Conservation (phyloP, 352 stramenopile species). For the Globisporangium cederbergense region DNA sequence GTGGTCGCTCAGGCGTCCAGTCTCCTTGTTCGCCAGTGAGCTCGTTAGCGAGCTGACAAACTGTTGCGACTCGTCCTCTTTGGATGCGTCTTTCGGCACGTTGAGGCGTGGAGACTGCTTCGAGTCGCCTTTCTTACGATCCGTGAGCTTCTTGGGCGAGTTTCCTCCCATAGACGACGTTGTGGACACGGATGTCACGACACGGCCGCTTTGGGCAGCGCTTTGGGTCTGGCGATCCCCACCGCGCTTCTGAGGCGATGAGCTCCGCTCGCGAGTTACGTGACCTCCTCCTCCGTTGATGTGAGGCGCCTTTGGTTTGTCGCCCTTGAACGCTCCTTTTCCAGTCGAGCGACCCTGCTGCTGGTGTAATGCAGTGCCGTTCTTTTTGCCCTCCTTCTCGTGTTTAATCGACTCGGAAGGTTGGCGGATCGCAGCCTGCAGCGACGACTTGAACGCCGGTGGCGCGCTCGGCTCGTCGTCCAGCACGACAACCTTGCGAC, state of each 20-base stretch:
- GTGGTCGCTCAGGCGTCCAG: slow-evolving; percentile 10
- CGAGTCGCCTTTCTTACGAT: slow-evolving; percentile 14
- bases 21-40: slow-evolving; percentile 22
- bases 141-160: slow-evolving; percentile 11
- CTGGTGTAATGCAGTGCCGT: slow-evolving; percentile 10
- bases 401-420: slow-evolving; percentile 7
- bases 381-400: slow-evolving; percentile 6
- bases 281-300: background rate
- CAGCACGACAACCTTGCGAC: slow-evolving; percentile 15
- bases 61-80: background rate
- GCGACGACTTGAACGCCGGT: slow-evolving; percentile 53
- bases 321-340: background rate
- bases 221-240: slow-evolving; percentile 13
- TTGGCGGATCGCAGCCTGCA: slow-evolving; percentile 31
- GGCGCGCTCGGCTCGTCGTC: slow-evolving; percentile 8
- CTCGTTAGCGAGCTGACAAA: slow-evolving; percentile 40
- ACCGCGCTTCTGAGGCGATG: slow-evolving; percentile 20
- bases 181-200: slow-evolving; percentile 22
- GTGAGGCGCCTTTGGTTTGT: slow-evolving; percentile 9
- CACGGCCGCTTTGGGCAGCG: slow-evolving; percentile 14
- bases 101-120: slow-evolving; percentile 1
- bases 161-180: background rate
- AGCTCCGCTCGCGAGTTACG: slow-evolving; percentile 6
- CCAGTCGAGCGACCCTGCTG: background rate
- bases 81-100: background rate